Percentiles rank a stretch among this genome's conserved stretches.
phyloP scores from a whole-genome alignment of 129 eudicot species.

The Heracleum sosnowskyi region DNA sequence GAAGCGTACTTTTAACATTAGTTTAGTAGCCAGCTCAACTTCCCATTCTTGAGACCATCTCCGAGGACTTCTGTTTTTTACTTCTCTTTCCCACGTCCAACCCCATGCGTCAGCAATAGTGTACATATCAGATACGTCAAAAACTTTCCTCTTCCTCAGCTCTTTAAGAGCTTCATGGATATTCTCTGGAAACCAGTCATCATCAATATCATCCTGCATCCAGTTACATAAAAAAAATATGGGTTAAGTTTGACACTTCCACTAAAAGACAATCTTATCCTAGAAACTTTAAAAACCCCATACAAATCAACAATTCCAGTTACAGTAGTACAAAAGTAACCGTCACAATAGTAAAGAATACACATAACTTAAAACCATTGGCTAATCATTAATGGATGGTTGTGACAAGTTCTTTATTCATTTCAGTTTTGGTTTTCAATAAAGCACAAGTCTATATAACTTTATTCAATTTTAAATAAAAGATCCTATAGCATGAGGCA shows the following conservation, averaged over 20 bases:
- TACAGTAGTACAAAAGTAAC: background rate
- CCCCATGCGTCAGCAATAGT: conserved; percentile 98
- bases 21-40: conserved; percentile 82
- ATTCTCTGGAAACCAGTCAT: conserved; percentile 88
- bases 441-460: too few species aligned
- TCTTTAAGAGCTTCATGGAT: conserved; percentile 75
- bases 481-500: background rate
- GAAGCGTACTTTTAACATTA: conserved; percentile 65
- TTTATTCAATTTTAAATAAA: background rate
- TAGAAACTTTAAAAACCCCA: background rate
- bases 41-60: conserved; percentile 99
- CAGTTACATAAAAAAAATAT: background rate
- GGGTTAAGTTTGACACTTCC: background rate
- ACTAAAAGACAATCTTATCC: background rate
- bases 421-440: too few species aligned
- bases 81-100: conserved; percentile 94
- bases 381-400: background rate
- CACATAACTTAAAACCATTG: background rate
- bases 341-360: background rate
- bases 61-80: conserved; percentile 62
- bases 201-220: conserved; percentile 73
- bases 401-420: background rate
- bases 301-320: background rate
- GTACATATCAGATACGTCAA: conserved; percentile 86
- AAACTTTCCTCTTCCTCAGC: conserved; percentile 58